Percentiles rank a stretch among this genome's conserved stretches.
phyloP scores from a whole-genome alignment of 2,329 filamentous ascomycete genomes.

The Aureobasidium sp. region DNA sequence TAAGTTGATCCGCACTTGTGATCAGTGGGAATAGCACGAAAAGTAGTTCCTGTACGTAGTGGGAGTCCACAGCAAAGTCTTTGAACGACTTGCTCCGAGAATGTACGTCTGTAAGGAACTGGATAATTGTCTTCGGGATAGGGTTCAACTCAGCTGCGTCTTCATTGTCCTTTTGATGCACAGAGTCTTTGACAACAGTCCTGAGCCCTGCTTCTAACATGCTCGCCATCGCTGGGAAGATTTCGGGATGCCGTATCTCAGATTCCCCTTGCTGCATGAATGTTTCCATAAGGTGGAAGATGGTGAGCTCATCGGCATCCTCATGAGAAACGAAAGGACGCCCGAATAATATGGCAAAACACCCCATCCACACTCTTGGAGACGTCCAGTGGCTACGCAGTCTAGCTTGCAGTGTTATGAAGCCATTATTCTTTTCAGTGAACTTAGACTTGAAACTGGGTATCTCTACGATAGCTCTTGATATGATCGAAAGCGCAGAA shows the following conservation, averaged over 20 bases:
- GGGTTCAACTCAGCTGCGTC: constrained; percentile 33
- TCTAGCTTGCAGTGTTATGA: constrained; percentile 72
- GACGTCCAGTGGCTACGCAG: constrained; percentile 85
- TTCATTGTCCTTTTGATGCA: constrained; percentile 38
- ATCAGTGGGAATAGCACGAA: constrained; percentile 78
- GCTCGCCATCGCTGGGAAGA: constrained; percentile 67
- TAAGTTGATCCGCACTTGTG: constrained; percentile 76
- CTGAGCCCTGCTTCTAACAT: constrained; percentile 85
- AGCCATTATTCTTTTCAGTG: constrained; percentile 75
- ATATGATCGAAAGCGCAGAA: constrained; percentile 72
- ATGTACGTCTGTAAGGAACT: constrained; percentile 73
- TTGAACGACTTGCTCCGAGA: constrained; percentile 67
- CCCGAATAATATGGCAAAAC: constrained; percentile 82
- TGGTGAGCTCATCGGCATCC: constrained; percentile 64
- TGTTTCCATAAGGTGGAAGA: constrained; percentile 62
- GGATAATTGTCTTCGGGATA: constrained; percentile 66
- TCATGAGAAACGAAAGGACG: constrained; percentile 68
- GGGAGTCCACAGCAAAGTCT: constrained; percentile 71
- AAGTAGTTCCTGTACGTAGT: constrained; percentile 73
- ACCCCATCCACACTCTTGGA: constrained; percentile 75
- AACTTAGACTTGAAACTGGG: constrained; percentile 91
- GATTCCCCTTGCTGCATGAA: constrained; percentile 53
- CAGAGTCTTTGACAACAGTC: constrained; percentile 45
- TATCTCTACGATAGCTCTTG: constrained; percentile 64
- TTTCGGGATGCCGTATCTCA: constrained; percentile 66